A percentile compares a stretch with the other conserved stretches of the same genome.
Evolutionary conservation across 495 filamentous ascomycete species (phyloP).

Genomic region (Sporormia fimetaria): DNA sequence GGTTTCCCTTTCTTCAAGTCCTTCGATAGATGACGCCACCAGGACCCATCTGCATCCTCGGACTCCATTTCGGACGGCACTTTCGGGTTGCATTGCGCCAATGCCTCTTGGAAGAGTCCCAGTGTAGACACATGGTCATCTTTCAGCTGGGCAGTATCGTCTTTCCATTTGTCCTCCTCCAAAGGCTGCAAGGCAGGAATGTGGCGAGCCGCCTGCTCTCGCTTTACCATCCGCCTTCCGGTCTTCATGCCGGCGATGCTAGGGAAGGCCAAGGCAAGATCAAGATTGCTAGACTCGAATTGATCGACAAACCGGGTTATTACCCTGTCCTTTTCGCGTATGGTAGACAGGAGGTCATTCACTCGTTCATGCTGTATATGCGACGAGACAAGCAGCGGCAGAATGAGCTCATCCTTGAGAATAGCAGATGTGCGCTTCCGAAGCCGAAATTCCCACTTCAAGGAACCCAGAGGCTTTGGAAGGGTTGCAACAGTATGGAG

Average conservation of each 20-base stretch:
- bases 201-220: constrained; percentile 39
- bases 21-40: constrained; percentile 8
- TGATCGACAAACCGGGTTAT: constrained; percentile 68
- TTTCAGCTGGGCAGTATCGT: constrained; percentile 21
- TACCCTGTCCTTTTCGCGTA: constrained; percentile 69
- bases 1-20: background rate
- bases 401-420: constrained; percentile 49
- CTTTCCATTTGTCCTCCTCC: constrained; percentile 38
- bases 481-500: constrained; percentile 49
- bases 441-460: constrained; percentile 58
- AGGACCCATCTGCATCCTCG: constrained; percentile 19
- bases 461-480: constrained; percentile 53
- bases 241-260: constrained; percentile 36
- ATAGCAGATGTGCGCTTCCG: constrained; percentile 41
- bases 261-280: constrained; percentile 60
- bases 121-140: constrained; percentile 18
- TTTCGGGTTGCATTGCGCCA: constrained; percentile 28
- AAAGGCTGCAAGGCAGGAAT: constrained; percentile 48
- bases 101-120: constrained; percentile 25
- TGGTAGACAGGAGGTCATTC: constrained; percentile 42
- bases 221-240: constrained; percentile 31
- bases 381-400: constrained; percentile 57
- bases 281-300: constrained; percentile 55
- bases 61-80: constrained; percentile 38
- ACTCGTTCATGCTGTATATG: constrained; percentile 41